These are phyloP conservation scores for Stevia rebaudiana DNA, from an alignment of 140 eudicot species.

Conservation along the genomic window DNA sequence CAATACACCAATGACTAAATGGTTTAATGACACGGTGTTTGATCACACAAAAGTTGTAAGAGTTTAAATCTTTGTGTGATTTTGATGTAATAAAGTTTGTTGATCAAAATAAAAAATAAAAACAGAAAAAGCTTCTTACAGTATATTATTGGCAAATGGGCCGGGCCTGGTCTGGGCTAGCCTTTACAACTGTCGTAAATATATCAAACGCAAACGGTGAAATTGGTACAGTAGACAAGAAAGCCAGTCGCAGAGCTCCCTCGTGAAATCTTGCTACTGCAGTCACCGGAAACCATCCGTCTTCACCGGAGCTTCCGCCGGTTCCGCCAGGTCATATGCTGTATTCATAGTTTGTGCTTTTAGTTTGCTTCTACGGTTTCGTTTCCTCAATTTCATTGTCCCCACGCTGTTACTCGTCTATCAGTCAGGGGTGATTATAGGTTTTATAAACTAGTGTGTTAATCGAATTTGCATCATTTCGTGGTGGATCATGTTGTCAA, in stretches of 20 bases:
- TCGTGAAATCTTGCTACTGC: slow-evolving; percentile 5
- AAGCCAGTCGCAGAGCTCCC: slow-evolving; percentile 1
- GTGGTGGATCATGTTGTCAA: background rate
- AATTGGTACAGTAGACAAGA: background rate
- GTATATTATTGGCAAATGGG: too few relatives aligned
- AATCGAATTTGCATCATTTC: background rate
- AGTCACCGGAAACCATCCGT: background rate
- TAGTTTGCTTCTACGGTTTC: too few relatives aligned
- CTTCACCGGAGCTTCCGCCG: slow-evolving; percentile 3
- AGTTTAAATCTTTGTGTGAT: too few relatives aligned
- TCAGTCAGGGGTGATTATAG: background rate
- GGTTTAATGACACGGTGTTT: too few relatives aligned
- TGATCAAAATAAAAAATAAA: too few relatives aligned
- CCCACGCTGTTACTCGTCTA: background rate
- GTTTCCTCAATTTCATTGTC: background rate
- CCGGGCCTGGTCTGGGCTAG: background rate
- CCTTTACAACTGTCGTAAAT: background rate
- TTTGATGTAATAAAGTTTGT: too few relatives aligned
- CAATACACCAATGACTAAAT: too few relatives aligned
- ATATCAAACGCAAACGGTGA: slow-evolving; percentile 9
- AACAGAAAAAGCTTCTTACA: too few relatives aligned
- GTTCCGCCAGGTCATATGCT: background rate
- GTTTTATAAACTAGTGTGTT: background rate
- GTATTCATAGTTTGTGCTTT: background rate
- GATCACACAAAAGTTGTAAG: too few relatives aligned